Percentiles rank a stretch among this genome's conserved stretches.
phyloP scores from a whole-genome alignment of 116 monocot genomes.

The Zostera marina region DNA sequence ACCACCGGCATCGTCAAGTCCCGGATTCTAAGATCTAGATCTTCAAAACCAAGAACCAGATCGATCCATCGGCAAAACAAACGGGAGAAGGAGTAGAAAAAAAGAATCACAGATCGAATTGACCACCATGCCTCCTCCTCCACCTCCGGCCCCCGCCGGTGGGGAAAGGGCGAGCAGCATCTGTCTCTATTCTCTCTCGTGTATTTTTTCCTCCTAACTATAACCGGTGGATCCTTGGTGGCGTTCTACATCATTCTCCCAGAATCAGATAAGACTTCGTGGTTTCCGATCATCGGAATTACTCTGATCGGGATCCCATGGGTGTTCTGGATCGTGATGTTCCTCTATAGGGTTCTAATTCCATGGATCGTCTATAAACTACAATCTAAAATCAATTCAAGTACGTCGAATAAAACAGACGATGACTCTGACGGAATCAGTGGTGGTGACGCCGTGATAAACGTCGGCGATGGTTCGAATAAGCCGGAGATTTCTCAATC shows the following conservation, averaged over 20 bases:
- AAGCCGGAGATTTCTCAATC: not conserved
- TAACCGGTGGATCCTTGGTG: constrained; percentile 5
- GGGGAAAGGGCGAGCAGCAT: constrained; percentile 1
- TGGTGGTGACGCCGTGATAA: not conserved
- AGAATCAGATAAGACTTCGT: not conserved
- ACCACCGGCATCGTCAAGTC: no score
- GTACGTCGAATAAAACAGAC: not conserved
- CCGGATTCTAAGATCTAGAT: no score
- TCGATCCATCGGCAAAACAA: no score
- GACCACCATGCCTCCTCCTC: not conserved
- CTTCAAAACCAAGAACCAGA: no score
- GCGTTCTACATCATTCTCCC: constrained; percentile 20
- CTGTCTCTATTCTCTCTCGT: constrained; percentile 9
- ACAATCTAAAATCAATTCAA: not conserved
- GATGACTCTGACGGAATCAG: not conserved
- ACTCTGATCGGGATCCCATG: constrained; percentile 20
- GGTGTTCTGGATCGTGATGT: constrained; percentile 33
- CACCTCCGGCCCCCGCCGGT: not conserved
- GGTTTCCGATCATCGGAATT: constrained; percentile 16
- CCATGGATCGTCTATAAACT: not conserved
- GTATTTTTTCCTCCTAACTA: constrained; percentile 17
- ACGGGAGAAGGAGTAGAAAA: no score
- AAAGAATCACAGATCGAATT: no score
- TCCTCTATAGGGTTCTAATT: constrained; percentile 7
- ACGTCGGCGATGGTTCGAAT: not conserved